Conservation (phyloP, 2,329 filamentous ascomycete genomes). For the Sodiomyces alkalinus region DNA sequence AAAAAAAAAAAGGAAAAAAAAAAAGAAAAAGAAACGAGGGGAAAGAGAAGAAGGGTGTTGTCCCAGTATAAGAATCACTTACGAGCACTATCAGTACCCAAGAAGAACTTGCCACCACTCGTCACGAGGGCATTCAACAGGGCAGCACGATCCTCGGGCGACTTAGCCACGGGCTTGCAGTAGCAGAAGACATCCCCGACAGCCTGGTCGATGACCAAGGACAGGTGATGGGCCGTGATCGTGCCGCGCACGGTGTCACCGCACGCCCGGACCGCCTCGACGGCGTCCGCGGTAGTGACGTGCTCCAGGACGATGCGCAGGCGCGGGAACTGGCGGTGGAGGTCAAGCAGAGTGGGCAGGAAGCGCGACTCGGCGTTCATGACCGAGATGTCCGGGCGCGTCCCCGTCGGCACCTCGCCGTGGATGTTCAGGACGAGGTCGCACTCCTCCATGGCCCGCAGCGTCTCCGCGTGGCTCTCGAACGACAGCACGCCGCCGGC, state of each 20-base stretch:
- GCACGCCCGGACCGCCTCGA: constrained; percentile 63
- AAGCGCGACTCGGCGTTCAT: constrained; percentile 63
- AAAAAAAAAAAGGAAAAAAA: too few species aligned
- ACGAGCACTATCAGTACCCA: constrained; percentile 55
- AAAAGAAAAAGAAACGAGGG: neutral
- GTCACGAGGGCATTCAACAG: constrained; percentile 49
- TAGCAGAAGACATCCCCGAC: constrained; percentile 47
- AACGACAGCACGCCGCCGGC: constrained; percentile 55
- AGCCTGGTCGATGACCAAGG: constrained; percentile 59
- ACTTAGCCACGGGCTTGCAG: constrained; percentile 63
- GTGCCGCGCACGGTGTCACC: constrained; percentile 53
- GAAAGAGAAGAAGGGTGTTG: constrained; percentile 2
- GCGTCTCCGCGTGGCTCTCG: constrained; percentile 60
- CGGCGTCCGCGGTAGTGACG: constrained; percentile 70
- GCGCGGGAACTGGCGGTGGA: constrained; percentile 62
- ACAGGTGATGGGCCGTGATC: constrained; percentile 57
- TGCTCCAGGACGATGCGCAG: constrained; percentile 62
- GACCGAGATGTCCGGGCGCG: constrained; percentile 29
- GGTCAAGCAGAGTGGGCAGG: constrained; percentile 58
- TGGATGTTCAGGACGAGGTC: constrained; percentile 85
- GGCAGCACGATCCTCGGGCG: constrained; percentile 53
- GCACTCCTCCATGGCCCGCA: constrained; percentile 77
- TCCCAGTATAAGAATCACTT: constrained; percentile 23
- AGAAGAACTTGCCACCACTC: constrained; percentile 54
- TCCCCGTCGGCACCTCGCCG: constrained; percentile 53